A percentile compares a stretch with the other conserved stretches of the same genome.
These are phyloP conservation scores for Pythium myriotylum DNA, from an alignment of 352 stramenopile genomes.

Conservation along the genomic window DNA sequence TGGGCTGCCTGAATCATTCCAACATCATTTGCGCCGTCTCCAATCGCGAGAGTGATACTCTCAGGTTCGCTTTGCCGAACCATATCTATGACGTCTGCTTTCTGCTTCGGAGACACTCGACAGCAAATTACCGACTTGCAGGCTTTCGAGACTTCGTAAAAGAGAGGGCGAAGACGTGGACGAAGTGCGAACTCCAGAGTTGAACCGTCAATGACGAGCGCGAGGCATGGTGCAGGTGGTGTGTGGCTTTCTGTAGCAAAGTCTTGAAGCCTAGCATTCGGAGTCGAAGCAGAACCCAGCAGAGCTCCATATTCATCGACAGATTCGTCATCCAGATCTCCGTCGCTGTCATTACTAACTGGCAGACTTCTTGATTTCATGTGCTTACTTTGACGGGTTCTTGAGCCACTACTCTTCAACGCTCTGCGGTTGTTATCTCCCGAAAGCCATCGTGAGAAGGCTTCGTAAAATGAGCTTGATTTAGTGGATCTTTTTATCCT, in stretches of 20 bases:
- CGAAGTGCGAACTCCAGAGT: conserved; percentile 80
- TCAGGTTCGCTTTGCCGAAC: conserved; percentile 69
- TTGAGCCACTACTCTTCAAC: not conserved
- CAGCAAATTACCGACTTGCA: conserved; percentile 88
- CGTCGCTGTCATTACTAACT: conserved; percentile 31
- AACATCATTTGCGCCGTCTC: conserved; percentile 97
- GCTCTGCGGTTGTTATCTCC: not conserved
- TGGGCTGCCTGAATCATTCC: conserved; percentile 94
- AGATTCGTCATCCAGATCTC: conserved; percentile 22
- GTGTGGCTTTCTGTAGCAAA: not conserved
- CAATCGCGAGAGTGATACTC: conserved; percentile 90
- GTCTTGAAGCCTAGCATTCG: not conserved
- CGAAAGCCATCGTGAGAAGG: conserved; percentile 11
- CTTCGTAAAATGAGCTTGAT: conserved; percentile 6
- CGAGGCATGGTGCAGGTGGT: conserved; percentile 28
- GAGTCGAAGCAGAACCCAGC: not conserved
- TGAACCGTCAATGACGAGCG: conserved; percentile 93
- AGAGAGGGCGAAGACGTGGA: conserved; percentile 47
- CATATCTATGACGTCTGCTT: conserved; percentile 80
- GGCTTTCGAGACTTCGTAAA: conserved; percentile 71
- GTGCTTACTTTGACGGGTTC: too few species aligned
- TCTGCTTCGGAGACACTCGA: conserved; percentile 88
- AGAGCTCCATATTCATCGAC: conserved; percentile 17
- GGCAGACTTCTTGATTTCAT: not conserved
- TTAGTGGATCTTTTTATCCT: not conserved